Percentiles rank a stretch among this genome's conserved stretches.
Conservation (phyloP, 257 asterid species). For the Asclepias syriaca region DNA sequence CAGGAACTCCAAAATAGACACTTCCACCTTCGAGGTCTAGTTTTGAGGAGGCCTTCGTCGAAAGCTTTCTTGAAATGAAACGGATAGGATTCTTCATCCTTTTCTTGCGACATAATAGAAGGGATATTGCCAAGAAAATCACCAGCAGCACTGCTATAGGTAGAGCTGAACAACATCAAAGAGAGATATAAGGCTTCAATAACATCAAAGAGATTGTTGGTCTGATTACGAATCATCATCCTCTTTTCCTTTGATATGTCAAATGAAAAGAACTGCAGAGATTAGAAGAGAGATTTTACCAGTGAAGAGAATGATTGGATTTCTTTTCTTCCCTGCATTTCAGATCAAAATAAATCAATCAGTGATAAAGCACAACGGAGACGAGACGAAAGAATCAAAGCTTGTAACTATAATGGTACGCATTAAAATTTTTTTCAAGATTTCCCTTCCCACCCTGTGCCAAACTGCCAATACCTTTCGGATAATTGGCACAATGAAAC, state of each 20-base stretch:
- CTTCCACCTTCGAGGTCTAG: conserved; percentile 39
- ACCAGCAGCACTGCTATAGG: background rate
- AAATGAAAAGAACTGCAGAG: background rate
- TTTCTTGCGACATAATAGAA: conserved; percentile 40
- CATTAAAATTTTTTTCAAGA: background rate
- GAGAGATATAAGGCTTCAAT: background rate
- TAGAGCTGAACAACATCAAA: conserved; percentile 7
- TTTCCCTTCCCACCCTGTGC: background rate
- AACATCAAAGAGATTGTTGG: too few species aligned
- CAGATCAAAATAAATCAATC: background rate
- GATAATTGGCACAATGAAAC: conserved; percentile 12
- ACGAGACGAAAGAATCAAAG: background rate
- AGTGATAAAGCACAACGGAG: background rate
- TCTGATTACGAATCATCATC: background rate
- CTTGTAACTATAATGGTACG: background rate
- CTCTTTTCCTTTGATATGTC: too few species aligned
- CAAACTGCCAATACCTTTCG: background rate
- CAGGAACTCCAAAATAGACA: conserved; percentile 45
- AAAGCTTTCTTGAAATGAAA: conserved; percentile 36
- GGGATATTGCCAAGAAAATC: background rate
- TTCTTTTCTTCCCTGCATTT: background rate
- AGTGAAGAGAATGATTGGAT: background rate
- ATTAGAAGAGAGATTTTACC: background rate
- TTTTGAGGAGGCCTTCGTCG: conserved; percentile 33
- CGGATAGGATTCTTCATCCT: conserved; percentile 9